phyloP scores from a whole-genome alignment of 352 stramenopile species.

The Pythium brachiatum region DNA sequence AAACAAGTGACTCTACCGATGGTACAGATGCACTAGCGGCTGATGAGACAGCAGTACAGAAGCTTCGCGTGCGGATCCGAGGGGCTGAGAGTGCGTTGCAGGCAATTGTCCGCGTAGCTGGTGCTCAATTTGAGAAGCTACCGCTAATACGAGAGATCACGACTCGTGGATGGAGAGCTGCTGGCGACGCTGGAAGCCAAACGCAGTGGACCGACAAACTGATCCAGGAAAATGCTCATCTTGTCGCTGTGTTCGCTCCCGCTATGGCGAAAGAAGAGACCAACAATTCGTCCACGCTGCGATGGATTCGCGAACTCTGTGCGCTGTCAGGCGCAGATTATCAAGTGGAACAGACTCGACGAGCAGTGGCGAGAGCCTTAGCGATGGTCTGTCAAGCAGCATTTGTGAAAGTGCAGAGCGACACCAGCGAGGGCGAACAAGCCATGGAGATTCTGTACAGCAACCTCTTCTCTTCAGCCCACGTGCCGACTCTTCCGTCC shows the following conservation, averaged over 20 bases:
- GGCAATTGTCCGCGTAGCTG: conserved; percentile 34
- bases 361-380: conserved; percentile 39
- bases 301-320: conserved; percentile 42
- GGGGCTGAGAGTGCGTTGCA: conserved; percentile 44
- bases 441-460: conserved; percentile 43
- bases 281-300: conserved; percentile 33
- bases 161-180: conserved; percentile 34
- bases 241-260: conserved; percentile 43
- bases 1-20: conserved; percentile 5
- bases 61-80: conserved; percentile 29
- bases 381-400: conserved; percentile 28
- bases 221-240: conserved; percentile 48
- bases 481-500: conserved; percentile 6
- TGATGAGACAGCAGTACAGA: neutral
- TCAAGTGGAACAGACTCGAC: conserved; percentile 26
- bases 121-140: conserved; percentile 36
- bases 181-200: neutral
- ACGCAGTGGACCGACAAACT: conserved; percentile 28
- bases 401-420: neutral
- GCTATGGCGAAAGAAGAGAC: conserved; percentile 23
- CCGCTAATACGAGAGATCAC: conserved; percentile 35
- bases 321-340: conserved; percentile 29
- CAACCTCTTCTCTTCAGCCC: conserved; percentile 34
- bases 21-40: too few species aligned
- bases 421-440: neutral